A percentile compares a stretch with the other conserved stretches of the same genome.
Evolutionary conservation across 192 early-diverging fungal genomes (phyloP).

Genomic region (Oehlia diaphana): DNA sequence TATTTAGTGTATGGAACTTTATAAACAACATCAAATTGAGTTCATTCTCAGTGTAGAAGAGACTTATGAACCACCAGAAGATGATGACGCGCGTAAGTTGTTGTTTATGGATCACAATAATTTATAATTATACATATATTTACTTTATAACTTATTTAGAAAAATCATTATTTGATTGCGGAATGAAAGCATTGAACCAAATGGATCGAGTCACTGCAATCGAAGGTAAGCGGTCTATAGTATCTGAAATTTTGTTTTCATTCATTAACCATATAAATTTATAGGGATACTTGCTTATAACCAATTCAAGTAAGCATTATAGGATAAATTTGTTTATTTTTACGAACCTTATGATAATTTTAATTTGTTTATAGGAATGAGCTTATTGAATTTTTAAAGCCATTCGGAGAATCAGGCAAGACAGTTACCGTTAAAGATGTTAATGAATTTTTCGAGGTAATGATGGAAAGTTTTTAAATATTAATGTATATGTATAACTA

Average conservation of each 20-base stretch:
- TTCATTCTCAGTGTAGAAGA: slow-evolving; percentile 65
- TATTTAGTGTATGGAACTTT: slow-evolving; percentile 48
- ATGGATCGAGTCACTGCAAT: slow-evolving; percentile 76
- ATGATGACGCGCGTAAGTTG: slow-evolving; percentile 54
- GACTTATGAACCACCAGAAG: slow-evolving; percentile 77
- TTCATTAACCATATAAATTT: background rate
- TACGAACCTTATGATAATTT: background rate
- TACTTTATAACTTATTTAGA: slow-evolving; percentile 33
- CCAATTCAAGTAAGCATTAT: background rate
- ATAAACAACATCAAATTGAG: slow-evolving; percentile 45
- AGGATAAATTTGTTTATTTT: background rate
- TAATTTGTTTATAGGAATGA: slow-evolving; percentile 36
- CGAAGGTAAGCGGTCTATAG: slow-evolving; percentile 47
- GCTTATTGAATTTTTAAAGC: slow-evolving; percentile 65
- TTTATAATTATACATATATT: background rate
- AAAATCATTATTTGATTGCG: slow-evolving; percentile 74
- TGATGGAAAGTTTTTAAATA: background rate
- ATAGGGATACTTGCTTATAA: background rate
- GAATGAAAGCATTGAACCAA: slow-evolving; percentile 67
- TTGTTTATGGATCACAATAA: background rate
- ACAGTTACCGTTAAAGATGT: slow-evolving; percentile 76
- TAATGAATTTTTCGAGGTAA: slow-evolving; percentile 69
- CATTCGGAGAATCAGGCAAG: slow-evolving; percentile 73
- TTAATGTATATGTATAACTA: background rate
- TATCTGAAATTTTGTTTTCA: background rate